A percentile compares a stretch with the other conserved stretches of the same genome.
Conservation (phyloP, 2,329 filamentous ascomycete genomes). For the Penicillium sp. region DNA sequence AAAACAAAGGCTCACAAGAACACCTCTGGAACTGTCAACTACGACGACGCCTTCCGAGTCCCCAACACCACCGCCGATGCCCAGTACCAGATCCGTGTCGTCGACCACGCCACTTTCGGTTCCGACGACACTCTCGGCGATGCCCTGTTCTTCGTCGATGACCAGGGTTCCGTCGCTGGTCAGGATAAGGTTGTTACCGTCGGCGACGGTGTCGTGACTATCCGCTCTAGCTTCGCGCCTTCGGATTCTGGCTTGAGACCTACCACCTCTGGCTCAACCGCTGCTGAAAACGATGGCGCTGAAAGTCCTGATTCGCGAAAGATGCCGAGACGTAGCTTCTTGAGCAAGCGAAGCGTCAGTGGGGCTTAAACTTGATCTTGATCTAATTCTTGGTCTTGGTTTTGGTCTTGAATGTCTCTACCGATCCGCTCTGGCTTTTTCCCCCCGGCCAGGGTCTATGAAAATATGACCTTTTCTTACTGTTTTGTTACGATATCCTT, state of each 20-base stretch:
- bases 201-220: constrained; percentile 69
- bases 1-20: constrained; percentile 92
- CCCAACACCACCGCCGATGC: constrained; percentile 73
- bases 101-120: constrained; percentile 81
- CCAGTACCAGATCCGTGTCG: constrained; percentile 82
- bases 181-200: constrained; percentile 73
- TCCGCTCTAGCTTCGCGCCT: constrained; percentile 71
- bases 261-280: constrained; percentile 38
- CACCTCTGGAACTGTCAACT: constrained; percentile 62
- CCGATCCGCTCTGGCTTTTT: background rate
- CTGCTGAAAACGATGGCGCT: constrained; percentile 22
- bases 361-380: constrained; percentile 27
- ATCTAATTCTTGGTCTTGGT: too few relatives aligned
- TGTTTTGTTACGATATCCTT: constrained; percentile 3
- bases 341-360: constrained; percentile 46
- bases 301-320: constrained; percentile 47
- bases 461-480: constrained; percentile 7
- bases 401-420: too few relatives aligned
- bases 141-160: constrained; percentile 86
- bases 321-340: constrained; percentile 46
- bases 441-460: background rate
- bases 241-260: constrained; percentile 48
- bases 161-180: constrained; percentile 64
- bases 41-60: constrained; percentile 70
- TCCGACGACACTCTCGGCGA: constrained; percentile 84